These are phyloP conservation scores for Esteya vermicola DNA, from an alignment of 2,329 filamentous ascomycete species.

Conservation along the genomic window DNA sequence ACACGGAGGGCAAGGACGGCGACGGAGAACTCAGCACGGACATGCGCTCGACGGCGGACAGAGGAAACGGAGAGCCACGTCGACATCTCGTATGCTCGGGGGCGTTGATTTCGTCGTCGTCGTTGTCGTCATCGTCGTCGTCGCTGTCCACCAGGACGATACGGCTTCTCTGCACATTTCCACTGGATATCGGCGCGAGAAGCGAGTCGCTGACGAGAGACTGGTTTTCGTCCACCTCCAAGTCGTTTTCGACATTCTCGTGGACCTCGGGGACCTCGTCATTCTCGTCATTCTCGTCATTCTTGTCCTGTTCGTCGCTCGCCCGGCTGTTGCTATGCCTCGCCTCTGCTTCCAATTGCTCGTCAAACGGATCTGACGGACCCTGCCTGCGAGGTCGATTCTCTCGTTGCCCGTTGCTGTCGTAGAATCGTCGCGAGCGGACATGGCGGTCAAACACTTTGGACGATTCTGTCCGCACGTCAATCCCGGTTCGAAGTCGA, in stretches of 20 bases:
- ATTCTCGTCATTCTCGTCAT: too few relatives aligned
- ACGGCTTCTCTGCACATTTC: background rate
- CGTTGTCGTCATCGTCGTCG: background rate
- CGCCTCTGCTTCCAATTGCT: too few relatives aligned
- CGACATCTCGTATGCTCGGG: background rate
- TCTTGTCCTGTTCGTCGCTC: background rate
- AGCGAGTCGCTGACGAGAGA: background rate
- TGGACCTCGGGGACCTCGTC: too few relatives aligned
- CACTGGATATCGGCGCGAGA: background rate
- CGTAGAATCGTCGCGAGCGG: background rate
- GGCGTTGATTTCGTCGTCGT: background rate
- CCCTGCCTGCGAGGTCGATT: too few relatives aligned
- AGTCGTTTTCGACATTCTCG: too few relatives aligned
- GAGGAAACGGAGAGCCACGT: background rate
- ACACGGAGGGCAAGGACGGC: background rate
- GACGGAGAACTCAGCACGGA: constrained; percentile 6
- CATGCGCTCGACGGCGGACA: background rate
- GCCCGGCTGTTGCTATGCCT: background rate
- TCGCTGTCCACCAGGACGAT: background rate
- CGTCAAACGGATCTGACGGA: too few relatives aligned
- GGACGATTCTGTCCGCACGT: background rate
- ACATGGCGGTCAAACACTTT: constrained; percentile 1
- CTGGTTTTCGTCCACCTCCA: background rate
- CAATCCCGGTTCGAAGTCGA: background rate
- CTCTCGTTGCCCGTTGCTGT: too few relatives aligned